These are phyloP conservation scores for Amanita rimosa DNA, from an alignment of 768 basidiomycete species.

Conservation along the genomic window DNA sequence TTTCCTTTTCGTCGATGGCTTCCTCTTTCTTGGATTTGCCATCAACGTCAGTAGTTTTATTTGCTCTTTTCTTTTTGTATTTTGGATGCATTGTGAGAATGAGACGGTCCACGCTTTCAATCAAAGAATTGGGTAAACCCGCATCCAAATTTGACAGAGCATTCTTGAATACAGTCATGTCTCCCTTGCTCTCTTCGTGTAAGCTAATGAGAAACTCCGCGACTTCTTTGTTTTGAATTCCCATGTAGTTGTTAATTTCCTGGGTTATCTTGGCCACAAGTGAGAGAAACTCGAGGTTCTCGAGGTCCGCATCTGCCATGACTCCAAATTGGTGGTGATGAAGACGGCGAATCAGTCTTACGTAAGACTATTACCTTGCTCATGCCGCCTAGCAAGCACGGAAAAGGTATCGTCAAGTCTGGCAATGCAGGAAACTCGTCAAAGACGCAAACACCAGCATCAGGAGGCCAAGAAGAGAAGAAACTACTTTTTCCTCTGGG, in stretches of 20 bases:
- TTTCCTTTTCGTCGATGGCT: slow-evolving; percentile 51
- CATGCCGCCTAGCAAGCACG: slow-evolving; percentile 54
- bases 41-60: slow-evolving; percentile 24
- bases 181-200: slow-evolving; percentile 71
- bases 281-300: slow-evolving; percentile 89
- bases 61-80: slow-evolving; percentile 64
- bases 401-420: slow-evolving; percentile 72
- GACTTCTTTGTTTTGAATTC: slow-evolving; percentile 80
- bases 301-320: slow-evolving; percentile 71
- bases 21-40: slow-evolving; percentile 22
- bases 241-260: slow-evolving; percentile 83
- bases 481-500: slow-evolving; percentile 72
- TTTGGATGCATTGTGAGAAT: slow-evolving; percentile 94
- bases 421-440: slow-evolving; percentile 85
- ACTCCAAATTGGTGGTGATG: neutral
- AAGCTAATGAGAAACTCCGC: slow-evolving; percentile 92
- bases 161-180: slow-evolving; percentile 67
- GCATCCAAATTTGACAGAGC: slow-evolving; percentile 71
- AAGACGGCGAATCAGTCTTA: slow-evolving; percentile 8
- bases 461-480: slow-evolving; percentile 22
- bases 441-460: slow-evolving; percentile 12
- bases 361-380: slow-evolving; percentile 4
- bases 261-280: slow-evolving; percentile 87
- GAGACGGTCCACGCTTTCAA: slow-evolving; percentile 89
- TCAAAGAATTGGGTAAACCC: slow-evolving; percentile 80